phyloP scores from a whole-genome alignment of 352 stramenopile species.

The Pythium apleroticum region DNA sequence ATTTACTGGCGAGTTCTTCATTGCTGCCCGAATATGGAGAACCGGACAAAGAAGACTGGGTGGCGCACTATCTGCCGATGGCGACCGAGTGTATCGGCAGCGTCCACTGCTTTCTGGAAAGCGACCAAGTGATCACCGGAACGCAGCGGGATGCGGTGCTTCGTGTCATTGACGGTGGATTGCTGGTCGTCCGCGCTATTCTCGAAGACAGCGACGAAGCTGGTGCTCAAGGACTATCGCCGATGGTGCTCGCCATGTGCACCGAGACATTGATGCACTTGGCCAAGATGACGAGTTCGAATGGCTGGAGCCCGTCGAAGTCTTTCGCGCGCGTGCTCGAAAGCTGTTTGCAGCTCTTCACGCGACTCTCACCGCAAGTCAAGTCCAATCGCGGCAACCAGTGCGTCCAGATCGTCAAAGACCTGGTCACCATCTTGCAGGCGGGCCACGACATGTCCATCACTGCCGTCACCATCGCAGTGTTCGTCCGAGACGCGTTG shows the following conservation, averaged over 20 bases:
- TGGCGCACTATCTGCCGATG: conserved; percentile 59
- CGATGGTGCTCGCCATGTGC: conserved; percentile 60
- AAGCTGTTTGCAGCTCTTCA: conserved; percentile 45
- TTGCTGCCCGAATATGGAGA: conserved; percentile 47
- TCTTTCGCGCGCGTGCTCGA: conserved; percentile 29
- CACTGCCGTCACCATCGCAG: conserved; percentile 28
- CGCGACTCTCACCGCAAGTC: conserved; percentile 34
- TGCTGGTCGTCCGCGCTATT: conserved; percentile 54
- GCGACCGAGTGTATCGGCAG: conserved; percentile 70
- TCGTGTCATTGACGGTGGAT: conserved; percentile 57
- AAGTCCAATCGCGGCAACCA: conserved; percentile 62
- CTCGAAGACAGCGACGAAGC: conserved; percentile 51
- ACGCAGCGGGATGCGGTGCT: conserved; percentile 38
- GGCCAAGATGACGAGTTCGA: conserved; percentile 18
- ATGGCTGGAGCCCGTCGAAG: background rate
- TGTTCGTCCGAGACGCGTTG: conserved; percentile 40
- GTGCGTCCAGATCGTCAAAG: conserved; percentile 50
- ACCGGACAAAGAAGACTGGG: conserved; percentile 52
- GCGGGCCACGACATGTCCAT: conserved; percentile 11
- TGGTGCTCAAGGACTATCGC: conserved; percentile 32
- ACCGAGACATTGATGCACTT: conserved; percentile 56
- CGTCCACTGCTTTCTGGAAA: conserved; percentile 48
- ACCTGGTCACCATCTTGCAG: conserved; percentile 38
- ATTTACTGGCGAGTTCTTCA: conserved; percentile 37
- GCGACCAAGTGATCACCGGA: conserved; percentile 5